Percentiles rank a stretch among this genome's conserved stretches.
Conservation (phyloP, 2,329 filamentous ascomycete genomes). For the Colletotrichum sp. region DNA sequence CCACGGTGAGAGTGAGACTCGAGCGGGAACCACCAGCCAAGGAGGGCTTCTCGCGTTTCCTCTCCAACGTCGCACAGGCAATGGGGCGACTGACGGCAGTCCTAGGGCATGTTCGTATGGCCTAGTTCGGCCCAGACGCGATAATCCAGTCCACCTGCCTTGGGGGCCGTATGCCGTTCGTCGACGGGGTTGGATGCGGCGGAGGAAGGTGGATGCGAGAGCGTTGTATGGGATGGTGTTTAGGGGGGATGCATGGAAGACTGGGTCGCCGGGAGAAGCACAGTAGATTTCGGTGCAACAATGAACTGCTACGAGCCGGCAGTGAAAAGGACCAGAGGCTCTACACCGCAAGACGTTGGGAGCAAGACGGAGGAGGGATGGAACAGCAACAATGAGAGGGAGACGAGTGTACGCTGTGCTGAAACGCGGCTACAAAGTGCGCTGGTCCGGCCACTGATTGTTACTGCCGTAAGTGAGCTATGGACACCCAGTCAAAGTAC, state of each 20-base stretch:
- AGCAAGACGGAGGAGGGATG: neutral
- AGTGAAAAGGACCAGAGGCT: neutral
- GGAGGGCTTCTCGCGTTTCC: neutral
- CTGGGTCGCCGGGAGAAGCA: neutral
- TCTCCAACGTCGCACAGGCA: constrained; percentile 22
- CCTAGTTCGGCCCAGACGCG: constrained; percentile 4
- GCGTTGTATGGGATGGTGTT: neutral
- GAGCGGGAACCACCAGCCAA: constrained; percentile 1
- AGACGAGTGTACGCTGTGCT: neutral
- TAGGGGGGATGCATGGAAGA: neutral
- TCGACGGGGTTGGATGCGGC: neutral
- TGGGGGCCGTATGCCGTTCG: neutral
- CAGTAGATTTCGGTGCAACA: neutral
- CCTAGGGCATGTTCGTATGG: neutral
- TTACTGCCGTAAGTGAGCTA: neutral
- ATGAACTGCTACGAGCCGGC: neutral
- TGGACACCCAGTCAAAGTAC: neutral
- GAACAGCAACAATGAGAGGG: neutral
- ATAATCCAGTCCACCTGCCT: constrained; percentile 4
- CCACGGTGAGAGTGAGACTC: neutral
- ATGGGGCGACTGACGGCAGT: constrained; percentile 19
- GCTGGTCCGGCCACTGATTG: neutral
- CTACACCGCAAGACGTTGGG: neutral
- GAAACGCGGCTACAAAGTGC: neutral
- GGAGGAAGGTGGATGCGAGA: neutral